A percentile compares a stretch with the other conserved stretches of the same genome.
phyloP scores from a whole-genome alignment of 192 early-diverging fungal species.

The Piromyces finnis region DNA sequence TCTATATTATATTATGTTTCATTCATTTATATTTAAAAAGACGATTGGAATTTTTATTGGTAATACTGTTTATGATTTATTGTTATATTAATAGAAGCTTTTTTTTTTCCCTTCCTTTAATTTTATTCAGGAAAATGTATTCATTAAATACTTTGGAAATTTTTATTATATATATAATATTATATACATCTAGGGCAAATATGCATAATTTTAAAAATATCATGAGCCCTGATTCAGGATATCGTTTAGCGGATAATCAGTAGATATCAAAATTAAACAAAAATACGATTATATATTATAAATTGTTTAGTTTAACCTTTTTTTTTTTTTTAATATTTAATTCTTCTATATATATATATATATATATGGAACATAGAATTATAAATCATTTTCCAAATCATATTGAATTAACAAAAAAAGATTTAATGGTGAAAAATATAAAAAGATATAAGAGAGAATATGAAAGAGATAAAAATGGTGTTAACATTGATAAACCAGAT shows the following conservation, averaged over 20 bases:
- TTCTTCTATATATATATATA: no score
- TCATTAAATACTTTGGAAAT: no score
- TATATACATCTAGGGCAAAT: slow-evolving; percentile 10
- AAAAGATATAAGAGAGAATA: slow-evolving; percentile 32
- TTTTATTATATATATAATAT: no score
- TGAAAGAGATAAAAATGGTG: slow-evolving; percentile 13
- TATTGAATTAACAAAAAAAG: slow-evolving; percentile 34
- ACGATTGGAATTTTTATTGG: slow-evolving; percentile 48
- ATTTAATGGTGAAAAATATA: slow-evolving; percentile 41
- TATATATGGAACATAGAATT: slow-evolving; percentile 4
- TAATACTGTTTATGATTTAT: background rate
- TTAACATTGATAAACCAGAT: background rate
- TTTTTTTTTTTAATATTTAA: background rate
- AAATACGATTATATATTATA: background rate
- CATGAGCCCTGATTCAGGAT: slow-evolving; percentile 31
- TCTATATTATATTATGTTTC: no score
- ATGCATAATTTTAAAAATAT: slow-evolving; percentile 25
- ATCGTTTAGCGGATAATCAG: slow-evolving; percentile 28
- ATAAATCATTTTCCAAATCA: slow-evolving; percentile 44
- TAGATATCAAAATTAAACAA: no score
- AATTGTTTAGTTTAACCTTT: background rate
- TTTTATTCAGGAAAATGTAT: no score
- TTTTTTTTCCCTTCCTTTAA: no score
- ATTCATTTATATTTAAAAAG: no score
- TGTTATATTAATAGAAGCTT: background rate